These are phyloP conservation scores for Leccinum subrobustum DNA, from an alignment of 1,284 basidiomycete species.

Conservation along the genomic window DNA sequence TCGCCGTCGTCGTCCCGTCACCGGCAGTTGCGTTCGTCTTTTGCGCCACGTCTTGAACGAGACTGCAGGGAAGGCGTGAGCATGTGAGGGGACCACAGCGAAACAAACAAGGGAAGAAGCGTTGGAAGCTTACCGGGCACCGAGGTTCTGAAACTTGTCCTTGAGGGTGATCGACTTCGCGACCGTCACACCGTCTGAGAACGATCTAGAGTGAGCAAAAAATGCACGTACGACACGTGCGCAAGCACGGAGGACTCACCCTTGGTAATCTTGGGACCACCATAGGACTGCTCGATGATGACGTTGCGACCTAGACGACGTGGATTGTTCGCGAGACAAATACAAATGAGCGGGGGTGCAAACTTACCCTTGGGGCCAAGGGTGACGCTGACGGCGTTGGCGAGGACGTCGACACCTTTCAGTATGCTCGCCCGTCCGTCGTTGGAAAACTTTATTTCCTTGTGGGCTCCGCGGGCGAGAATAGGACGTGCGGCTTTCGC, in stretches of 20 bases:
- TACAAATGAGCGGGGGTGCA: background rate
- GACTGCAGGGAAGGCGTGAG: slow-evolving; percentile 42
- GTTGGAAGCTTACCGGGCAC: slow-evolving; percentile 73
- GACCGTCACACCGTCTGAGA: slow-evolving; percentile 92
- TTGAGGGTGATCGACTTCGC: slow-evolving; percentile 93
- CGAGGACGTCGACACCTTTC: slow-evolving; percentile 93
- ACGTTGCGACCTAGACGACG: slow-evolving; percentile 80
- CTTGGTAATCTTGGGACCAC: slow-evolving; percentile 98
- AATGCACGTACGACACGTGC: background rate
- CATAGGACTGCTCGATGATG: slow-evolving; percentile 98
- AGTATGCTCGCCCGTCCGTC: slow-evolving; percentile 93
- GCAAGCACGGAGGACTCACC: slow-evolving; percentile 43
- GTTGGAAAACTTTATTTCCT: slow-evolving; percentile 97
- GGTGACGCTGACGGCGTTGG: slow-evolving; percentile 93
- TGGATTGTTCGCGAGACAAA: slow-evolving; percentile 9
- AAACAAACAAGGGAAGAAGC: background rate
- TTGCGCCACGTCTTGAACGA: slow-evolving; percentile 93
- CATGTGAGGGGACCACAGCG: background rate
- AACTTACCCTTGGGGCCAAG: slow-evolving; percentile 89
- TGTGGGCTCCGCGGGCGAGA: slow-evolving; percentile 77
- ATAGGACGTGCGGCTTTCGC: slow-evolving; percentile 40
- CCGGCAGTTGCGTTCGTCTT: slow-evolving; percentile 98
- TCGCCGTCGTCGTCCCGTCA: slow-evolving; percentile 98
- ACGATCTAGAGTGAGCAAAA: background rate
- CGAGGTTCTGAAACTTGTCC: slow-evolving; percentile 99